Conservation (phyloP, 192 early-diverging fungal species). For the Geranomyces michiganensis region DNA sequence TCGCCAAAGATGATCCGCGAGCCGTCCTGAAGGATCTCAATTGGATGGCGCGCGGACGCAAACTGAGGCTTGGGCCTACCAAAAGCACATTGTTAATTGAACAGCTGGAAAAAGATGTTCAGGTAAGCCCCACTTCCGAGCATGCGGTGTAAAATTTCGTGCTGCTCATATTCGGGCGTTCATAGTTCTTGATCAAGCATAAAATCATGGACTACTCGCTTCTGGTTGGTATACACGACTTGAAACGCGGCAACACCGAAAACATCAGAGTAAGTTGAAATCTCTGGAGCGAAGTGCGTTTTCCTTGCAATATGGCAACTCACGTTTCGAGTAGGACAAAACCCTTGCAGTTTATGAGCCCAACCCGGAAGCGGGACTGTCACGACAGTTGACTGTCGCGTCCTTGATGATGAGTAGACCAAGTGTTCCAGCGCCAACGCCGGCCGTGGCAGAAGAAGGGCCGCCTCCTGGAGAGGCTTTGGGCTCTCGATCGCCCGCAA, state of each 20-base stretch:
- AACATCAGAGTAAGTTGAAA: slow-evolving; percentile 65
- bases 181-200: slow-evolving; percentile 63
- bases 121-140: slow-evolving; percentile 52
- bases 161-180: neutral
- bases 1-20: slow-evolving; percentile 76
- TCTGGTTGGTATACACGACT: slow-evolving; percentile 89
- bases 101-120: slow-evolving; percentile 87
- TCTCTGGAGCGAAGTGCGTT: neutral
- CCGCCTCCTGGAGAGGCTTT: too few relatives aligned
- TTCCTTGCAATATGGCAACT: neutral
- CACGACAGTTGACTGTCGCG: slow-evolving; percentile 7
- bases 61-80: slow-evolving; percentile 78
- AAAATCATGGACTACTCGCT: slow-evolving; percentile 99
- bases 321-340: slow-evolving; percentile 56
- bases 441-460: neutral
- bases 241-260: slow-evolving; percentile 79
- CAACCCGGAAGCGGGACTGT: slow-evolving; percentile 27
- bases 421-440: neutral
- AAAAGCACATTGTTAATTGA: slow-evolving; percentile 79
- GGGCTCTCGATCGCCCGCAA: too few relatives aligned
- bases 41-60: slow-evolving; percentile 77
- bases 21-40: slow-evolving; percentile 97
- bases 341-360: slow-evolving; percentile 85
- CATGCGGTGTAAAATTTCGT: neutral
- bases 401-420: slow-evolving; percentile 15